Conservation (phyloP, 768 basidiomycete genomes). For the Kwoniella bestiolae region DNA sequence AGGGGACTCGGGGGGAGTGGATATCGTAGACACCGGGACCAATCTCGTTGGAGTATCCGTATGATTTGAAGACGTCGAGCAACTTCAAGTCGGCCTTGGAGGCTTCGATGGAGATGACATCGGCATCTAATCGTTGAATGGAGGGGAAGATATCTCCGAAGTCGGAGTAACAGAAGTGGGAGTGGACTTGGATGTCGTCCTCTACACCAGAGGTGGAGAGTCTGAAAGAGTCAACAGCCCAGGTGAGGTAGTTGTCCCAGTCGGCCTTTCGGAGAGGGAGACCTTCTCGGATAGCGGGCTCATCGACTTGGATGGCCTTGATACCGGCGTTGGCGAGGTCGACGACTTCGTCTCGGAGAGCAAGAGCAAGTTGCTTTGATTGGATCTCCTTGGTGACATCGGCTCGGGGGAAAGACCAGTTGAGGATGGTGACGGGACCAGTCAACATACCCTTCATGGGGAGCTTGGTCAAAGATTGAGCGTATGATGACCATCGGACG, state of each 20-base stretch:
- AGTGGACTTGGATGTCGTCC: constrained; percentile 94
- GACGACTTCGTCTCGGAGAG: constrained; percentile 95
- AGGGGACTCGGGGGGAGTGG: constrained; percentile 97
- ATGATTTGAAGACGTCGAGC: constrained; percentile 88
- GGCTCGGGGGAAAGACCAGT: constrained; percentile 99
- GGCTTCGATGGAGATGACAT: constrained; percentile 98
- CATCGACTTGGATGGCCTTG: constrained; percentile 97
- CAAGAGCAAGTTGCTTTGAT: constrained; percentile 95
- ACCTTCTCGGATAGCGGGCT: constrained; percentile 99
- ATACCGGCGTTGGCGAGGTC: constrained; percentile 97
- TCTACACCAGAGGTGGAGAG: constrained; percentile 93
- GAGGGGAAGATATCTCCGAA: constrained; percentile 98
- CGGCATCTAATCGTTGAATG: constrained; percentile 94
- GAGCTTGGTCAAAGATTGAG: constrained; percentile 86
- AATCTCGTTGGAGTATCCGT: constrained; percentile 95
- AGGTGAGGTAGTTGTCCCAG: constrained; percentile 94
- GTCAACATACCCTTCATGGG: constrained; percentile 99
- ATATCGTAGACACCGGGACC: constrained; percentile 98
- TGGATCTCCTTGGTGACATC: constrained; percentile 95
- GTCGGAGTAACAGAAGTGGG: constrained; percentile 79
- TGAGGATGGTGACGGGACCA: constrained; percentile 91
- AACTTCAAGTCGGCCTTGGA: constrained; percentile 99
- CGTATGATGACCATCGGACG: constrained; percentile 94
- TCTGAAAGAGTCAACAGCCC: constrained; percentile 99
- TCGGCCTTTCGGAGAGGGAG: constrained; percentile 93